Base-by-base conservation (phyloP, 805 yeast species). In the Zygosaccharomyces kombuchaensis region DNA sequence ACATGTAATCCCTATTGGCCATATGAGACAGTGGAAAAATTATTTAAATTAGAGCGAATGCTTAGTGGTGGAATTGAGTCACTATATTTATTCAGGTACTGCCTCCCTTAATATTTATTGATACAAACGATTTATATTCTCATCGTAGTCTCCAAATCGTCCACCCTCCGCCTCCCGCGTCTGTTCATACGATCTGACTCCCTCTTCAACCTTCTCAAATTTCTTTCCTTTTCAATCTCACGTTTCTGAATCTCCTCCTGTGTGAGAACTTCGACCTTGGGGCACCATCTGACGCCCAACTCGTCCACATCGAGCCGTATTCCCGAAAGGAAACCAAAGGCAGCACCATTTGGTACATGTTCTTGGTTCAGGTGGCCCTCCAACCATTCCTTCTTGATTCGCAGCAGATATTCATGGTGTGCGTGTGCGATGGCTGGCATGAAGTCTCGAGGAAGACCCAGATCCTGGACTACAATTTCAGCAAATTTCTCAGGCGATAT, bases 191-290 rank as follows among this genome's bases (percentile, higher is more conserved):
- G 76, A 47, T 77, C 82, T 8, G 89, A 82, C 63, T 93, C 98
- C 67, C 99, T 80, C 72, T 95, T 91, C 61, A 90, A 74, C 61
- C 99, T 80, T 66, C 99, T 79, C 50, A 88, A 75, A 62, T 86
- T 89, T 65, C 98, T 77, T 57, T 90, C 96, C 59, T 95, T 81
- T 67, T 93, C 99, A 55, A 89, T 88, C 63, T 93, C 98, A 54
- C 98, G 77, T 68, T 84, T 84, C 62, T 91, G 97, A 46, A 93
- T 87, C 66, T 93, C 99, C 78, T 90, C 88, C 44, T 87, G 90
- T 1, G 93, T 81, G 48, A 93, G 74, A 10, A 80, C 78, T 65
- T 91, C 98, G 6, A 91, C 84, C 35, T 80, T 75, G 22, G 99
- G 99, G 44, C 83, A 82, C 95, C 96, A 93, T 10, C 70, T 73